These are phyloP conservation scores for Sphagnurus paluster DNA, from an alignment of 1,284 basidiomycete species.

Conservation along the genomic window DNA sequence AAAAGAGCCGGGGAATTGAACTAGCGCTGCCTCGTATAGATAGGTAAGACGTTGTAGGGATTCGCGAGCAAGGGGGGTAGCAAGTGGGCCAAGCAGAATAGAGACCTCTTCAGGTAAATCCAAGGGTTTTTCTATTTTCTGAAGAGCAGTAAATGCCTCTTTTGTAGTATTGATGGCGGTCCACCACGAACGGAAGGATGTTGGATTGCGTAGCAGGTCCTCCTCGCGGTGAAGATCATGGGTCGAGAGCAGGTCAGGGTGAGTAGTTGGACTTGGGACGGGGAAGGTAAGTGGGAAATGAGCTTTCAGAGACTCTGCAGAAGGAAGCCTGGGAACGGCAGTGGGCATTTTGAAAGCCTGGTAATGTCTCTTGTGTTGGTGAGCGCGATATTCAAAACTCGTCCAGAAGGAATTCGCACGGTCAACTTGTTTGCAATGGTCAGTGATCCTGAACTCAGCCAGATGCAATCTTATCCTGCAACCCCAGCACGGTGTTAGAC, in stretches of 20 bases:
- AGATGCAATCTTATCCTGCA: slow-evolving; percentile 3
- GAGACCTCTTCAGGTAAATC: slow-evolving; percentile 49
- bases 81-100: slow-evolving; percentile 70
- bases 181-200: slow-evolving; percentile 92
- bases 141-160: slow-evolving; percentile 58
- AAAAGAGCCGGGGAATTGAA: slow-evolving; percentile 87
- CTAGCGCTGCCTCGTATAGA: slow-evolving; percentile 91
- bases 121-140: slow-evolving; percentile 54
- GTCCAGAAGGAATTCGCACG: slow-evolving; percentile 8
- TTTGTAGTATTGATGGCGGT: slow-evolving; percentile 80
- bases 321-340: slow-evolving; percentile 42
- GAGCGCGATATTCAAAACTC: background rate
- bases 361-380: background rate
- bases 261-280: slow-evolving; percentile 77
- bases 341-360: slow-evolving; percentile 56
- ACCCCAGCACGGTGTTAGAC: slow-evolving; percentile 73
- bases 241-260: slow-evolving; percentile 74
- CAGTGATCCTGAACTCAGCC: slow-evolving; percentile 8
- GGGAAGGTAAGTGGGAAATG: slow-evolving; percentile 85
- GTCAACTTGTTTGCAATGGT: slow-evolving; percentile 17
- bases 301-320: slow-evolving; percentile 53
- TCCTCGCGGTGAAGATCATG: slow-evolving; percentile 90
- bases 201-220: slow-evolving; percentile 92
- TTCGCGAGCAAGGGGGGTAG: slow-evolving; percentile 69
- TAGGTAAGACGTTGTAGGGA: slow-evolving; percentile 85